phyloP scores from a whole-genome alignment of 2,329 filamentous ascomycete genomes.

The Sarocladium brachiariae region DNA sequence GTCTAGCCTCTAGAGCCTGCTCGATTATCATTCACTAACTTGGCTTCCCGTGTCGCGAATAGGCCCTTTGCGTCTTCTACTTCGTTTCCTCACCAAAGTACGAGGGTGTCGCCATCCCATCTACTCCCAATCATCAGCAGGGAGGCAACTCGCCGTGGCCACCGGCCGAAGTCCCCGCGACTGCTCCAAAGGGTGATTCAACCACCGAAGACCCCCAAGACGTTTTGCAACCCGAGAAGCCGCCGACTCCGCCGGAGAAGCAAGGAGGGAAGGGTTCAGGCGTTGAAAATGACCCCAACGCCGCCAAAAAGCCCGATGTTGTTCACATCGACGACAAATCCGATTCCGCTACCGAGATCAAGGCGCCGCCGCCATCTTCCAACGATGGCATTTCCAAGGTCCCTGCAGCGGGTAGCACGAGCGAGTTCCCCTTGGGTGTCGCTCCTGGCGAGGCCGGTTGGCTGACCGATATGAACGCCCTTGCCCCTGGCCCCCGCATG shows the following conservation, averaged over 20 bases:
- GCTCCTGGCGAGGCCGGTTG: constrained; percentile 46
- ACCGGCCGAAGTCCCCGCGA: background rate
- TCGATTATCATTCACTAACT: constrained; percentile 14
- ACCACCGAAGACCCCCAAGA: constrained; percentile 5
- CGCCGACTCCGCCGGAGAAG: background rate
- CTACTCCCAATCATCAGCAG: background rate
- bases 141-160: constrained; percentile 9
- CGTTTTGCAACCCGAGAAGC: constrained; percentile 4
- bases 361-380: constrained; percentile 3
- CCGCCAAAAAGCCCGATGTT: background rate
- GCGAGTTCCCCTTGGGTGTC: constrained; percentile 43
- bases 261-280: background rate
- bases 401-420: constrained; percentile 19
- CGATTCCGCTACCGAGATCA: background rate
- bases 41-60: background rate
- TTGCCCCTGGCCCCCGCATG: constrained; percentile 65
- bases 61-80: constrained; percentile 69
- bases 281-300: constrained; percentile 6
- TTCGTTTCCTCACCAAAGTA: constrained; percentile 62
- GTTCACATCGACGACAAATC: constrained; percentile 8
- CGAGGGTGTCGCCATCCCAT: constrained; percentile 28
- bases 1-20: constrained; percentile 14
- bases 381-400: constrained; percentile 14
- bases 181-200: background rate
- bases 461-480: constrained; percentile 39